phyloP scores from a whole-genome alignment of 495 filamentous ascomycete species.

The Hypoxylon cercidicola region DNA sequence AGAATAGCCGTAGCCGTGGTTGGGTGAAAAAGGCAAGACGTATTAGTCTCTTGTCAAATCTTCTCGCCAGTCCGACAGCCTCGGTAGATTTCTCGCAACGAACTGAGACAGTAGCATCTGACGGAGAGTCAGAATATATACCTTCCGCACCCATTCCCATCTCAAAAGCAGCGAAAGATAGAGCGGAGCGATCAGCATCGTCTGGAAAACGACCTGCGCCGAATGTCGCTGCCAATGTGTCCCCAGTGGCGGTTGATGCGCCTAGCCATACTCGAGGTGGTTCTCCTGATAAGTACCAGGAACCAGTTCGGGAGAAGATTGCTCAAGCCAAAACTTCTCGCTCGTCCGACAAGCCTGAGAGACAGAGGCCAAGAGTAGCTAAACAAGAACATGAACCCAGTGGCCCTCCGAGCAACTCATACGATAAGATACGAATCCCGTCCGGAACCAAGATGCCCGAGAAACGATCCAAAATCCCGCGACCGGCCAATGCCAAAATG shows the following conservation, averaged over 20 bases:
- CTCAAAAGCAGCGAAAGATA: too few relatives aligned
- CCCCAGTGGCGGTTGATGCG: neutral
- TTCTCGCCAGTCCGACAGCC: neutral
- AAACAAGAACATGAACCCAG: neutral
- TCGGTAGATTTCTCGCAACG: constrained; percentile 1
- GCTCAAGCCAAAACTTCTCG: neutral
- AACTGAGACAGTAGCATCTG: constrained; percentile 5
- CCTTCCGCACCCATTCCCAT: constrained; percentile 2
- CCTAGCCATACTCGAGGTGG: neutral
- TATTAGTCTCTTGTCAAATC: neutral
- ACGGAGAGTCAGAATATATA: constrained; percentile 15
- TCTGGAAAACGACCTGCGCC: neutral
- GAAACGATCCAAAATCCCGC: constrained; percentile 3
- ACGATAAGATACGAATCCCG: neutral
- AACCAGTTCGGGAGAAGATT: neutral
- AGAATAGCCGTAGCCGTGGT: constrained; percentile 3
- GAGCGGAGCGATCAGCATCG: neutral
- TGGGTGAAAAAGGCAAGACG: constrained; percentile 6
- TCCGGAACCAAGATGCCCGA: neutral
- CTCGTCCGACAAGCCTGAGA: neutral
- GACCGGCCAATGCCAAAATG: neutral
- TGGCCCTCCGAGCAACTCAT: neutral
- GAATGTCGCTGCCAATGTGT: neutral
- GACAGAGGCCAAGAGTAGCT: neutral
- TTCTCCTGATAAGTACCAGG: neutral